Base-by-base conservation (phyloP, 2,329 filamentous ascomycete genomes). In the Colletotrichum theobromicola region DNA sequence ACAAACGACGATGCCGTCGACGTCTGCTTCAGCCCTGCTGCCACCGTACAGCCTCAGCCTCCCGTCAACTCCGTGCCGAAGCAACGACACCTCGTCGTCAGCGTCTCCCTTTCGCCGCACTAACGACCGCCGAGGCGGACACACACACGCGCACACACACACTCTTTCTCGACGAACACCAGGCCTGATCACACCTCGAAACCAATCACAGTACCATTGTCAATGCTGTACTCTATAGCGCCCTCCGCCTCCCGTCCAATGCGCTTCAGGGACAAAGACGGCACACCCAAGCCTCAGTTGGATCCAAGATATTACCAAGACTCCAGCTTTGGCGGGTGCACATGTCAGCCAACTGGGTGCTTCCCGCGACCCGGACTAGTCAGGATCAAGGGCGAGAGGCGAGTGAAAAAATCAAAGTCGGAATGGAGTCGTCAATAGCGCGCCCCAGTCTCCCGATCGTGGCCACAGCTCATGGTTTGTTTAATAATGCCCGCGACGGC, bases 141-240 rank as follows among this genome's bases (percentile, higher is more conserved):
- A 70, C 37, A 72, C 62, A 53, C 42, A 42, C 37, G 37, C 37
- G 18, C 37, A 42, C 37, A 46, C 37, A 42, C 42, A 21, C 42
- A 46, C 42, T 21, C n/a, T n/a, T n/a, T n/a, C n/a, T n/a, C 46
- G 62, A 75, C 68, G 72, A 75, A 75, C 72, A 35, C 68, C 35
- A 18, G 72, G 68, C 72, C 72, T 75, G 72, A 67, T 75, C 72
- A 15, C 68, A 55, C 26, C 42, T 62, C 34, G 68, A 58, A 35
- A 24, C 62, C 57, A 70, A 50, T 42, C 26, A 70, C 62, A 32
- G 37, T 37, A 61, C 35, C 28, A 50, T 32, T 26, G 28, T 69
- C 55, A 60, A 60, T 68, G 55, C 66, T n/a, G 55, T n/a, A n/a
- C n/a, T n/a, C n/a, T n/a, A n/a, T n/a, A 46, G 35, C 60, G 35